These are phyloP conservation scores for Aspergillus fumigatiaffinis DNA, from an alignment of 2,329 filamentous ascomycete species.

Conservation along the genomic window DNA sequence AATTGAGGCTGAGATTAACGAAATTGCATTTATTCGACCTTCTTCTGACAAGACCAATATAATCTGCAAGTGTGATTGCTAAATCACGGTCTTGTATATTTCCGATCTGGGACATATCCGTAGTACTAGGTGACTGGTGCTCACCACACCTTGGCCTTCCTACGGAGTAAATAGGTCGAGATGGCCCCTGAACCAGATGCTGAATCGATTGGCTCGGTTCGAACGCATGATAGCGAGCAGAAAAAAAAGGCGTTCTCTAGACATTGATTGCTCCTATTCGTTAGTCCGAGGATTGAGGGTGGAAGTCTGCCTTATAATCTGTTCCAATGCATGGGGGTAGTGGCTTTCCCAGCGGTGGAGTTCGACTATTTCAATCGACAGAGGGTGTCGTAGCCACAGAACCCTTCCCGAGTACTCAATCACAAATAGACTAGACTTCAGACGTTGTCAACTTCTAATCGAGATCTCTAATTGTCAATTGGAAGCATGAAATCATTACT, in stretches of 20 bases:
- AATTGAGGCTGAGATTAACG: neutral
- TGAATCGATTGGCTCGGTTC: neutral
- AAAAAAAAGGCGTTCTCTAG: neutral
- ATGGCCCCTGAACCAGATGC: too few relatives aligned
- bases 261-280: neutral
- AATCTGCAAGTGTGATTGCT: neutral
- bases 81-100: neutral
- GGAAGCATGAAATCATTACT: neutral
- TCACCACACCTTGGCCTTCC: neutral
- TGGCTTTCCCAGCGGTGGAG: neutral
- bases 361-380: neutral
- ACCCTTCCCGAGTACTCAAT: neutral
- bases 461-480: neutral
- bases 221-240: neutral
- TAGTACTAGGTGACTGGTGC: neutral
- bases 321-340: neutral
- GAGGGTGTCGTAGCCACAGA: neutral
- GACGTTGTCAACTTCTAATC: neutral
- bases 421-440: neutral
- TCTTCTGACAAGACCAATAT: neutral
- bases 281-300: neutral
- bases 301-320: neutral
- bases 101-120: neutral
- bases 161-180: neutral
- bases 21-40: neutral